These are phyloP conservation scores for Gastrolobium villosum DNA, from an alignment of 306 rosid species.

Conservation along the genomic window DNA sequence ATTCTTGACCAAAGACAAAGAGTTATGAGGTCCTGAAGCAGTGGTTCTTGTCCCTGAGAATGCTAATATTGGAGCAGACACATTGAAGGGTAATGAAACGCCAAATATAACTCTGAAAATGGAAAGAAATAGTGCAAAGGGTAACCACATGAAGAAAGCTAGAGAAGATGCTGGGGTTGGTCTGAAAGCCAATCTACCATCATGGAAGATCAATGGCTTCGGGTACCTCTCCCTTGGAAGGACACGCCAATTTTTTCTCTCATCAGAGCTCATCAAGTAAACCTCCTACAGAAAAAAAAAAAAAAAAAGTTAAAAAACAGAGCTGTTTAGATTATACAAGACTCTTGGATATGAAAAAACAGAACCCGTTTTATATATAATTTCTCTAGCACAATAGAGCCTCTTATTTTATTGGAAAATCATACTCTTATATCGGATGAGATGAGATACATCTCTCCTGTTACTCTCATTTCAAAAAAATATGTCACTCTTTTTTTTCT, in stretches of 20 bases:
- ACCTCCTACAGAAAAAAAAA: conserved; percentile 60
- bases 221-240: conserved; percentile 69
- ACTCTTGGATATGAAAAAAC: no score
- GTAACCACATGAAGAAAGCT: conserved; percentile 72
- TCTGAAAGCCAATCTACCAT: conserved; percentile 78
- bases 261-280: conserved; percentile 56
- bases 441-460: no score
- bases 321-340: no score
- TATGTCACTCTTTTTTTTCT: no score
- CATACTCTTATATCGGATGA: no score
- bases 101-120: conserved; percentile 55
- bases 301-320: no score
- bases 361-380: no score
- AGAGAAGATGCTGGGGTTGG: conserved; percentile 62
- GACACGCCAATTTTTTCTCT: conserved; percentile 63
- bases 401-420: no score
- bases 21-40: conserved; percentile 26
- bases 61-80: conserved; percentile 62
- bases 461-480: no score
- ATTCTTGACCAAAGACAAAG: background rate
- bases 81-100: conserved; percentile 52
- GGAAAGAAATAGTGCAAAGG: conserved; percentile 60
- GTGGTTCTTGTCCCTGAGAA: conserved; percentile 65
- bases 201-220: conserved; percentile 75
- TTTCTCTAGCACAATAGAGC: no score